Percentiles rank a stretch among this genome's conserved stretches.
Conservation (phyloP, 23 red algal genomes). For the Agarophyton chilense region DNA sequence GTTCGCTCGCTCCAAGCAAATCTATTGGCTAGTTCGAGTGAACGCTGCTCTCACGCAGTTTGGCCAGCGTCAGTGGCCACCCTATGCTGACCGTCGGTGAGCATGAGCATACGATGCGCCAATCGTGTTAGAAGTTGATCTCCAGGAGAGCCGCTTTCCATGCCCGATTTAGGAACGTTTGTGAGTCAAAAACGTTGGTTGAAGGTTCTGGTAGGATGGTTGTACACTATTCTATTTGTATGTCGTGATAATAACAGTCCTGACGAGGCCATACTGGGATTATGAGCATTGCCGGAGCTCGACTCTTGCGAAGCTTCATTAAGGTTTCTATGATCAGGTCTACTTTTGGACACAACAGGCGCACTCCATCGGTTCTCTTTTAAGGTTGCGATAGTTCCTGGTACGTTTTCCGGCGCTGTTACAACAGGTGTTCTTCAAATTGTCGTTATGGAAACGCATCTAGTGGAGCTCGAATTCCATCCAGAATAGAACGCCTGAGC, state of each 20-base stretch:
- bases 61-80: background rate
- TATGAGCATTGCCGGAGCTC: slow-evolving; percentile 22
- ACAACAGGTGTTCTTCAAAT: slow-evolving; percentile 3
- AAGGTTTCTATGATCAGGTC: slow-evolving; percentile 35
- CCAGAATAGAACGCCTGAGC: slow-evolving; percentile 36
- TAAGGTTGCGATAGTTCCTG: background rate
- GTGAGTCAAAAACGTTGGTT: background rate
- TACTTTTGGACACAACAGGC: background rate
- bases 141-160: background rate
- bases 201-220: background rate
- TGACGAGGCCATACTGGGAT: slow-evolving; percentile 29
- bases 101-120: background rate
- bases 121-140: background rate
- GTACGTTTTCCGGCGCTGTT: background rate
- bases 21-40: background rate
- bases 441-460: background rate
- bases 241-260: background rate
- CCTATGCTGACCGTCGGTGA: background rate
- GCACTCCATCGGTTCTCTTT: background rate
- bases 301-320: background rate
- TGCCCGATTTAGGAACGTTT: background rate
- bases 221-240: background rate
- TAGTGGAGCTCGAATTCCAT: slow-evolving; percentile 2
- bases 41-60: background rate
- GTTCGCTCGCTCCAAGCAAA: slow-evolving; percentile 7